A percentile compares a stretch with the other conserved stretches of the same genome.
Conservation (phyloP, 441 rosid species). For the Syzygium malaccense region DNA sequence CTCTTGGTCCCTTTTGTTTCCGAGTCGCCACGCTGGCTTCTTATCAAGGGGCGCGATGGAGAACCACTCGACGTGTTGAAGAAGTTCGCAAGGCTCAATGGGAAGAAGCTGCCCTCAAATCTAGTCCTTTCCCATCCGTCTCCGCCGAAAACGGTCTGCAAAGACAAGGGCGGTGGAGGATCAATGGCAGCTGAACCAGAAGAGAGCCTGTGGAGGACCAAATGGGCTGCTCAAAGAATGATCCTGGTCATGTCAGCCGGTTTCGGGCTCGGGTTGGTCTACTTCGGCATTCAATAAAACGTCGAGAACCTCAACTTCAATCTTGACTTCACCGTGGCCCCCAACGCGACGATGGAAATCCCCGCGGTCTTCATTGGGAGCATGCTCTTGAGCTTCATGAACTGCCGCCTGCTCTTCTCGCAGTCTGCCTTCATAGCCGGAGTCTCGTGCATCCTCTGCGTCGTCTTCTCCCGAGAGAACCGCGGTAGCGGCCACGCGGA, state of each 20-base stretch:
- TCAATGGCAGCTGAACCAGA: background rate
- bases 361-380: constrained; percentile 51
- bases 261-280: constrained; percentile 62
- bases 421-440: constrained; percentile 40
- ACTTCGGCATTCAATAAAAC: constrained; percentile 59
- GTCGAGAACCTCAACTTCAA: constrained; percentile 53
- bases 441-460: constrained; percentile 38
- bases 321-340: constrained; percentile 42
- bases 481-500: background rate
- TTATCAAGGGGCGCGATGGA: constrained; percentile 29
- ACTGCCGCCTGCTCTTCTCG: constrained; percentile 38
- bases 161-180: background rate
- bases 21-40: constrained; percentile 76
- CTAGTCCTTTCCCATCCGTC: constrained; percentile 26
- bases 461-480: constrained; percentile 23
- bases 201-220: constrained; percentile 47
- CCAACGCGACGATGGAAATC: constrained; percentile 64
- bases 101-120: constrained; percentile 37
- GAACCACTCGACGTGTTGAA: constrained; percentile 45
- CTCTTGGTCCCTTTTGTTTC: constrained; percentile 37
- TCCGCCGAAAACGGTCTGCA: background rate
- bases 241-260: constrained; percentile 43
- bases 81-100: constrained; percentile 33
- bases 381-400: constrained; percentile 30
- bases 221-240: constrained; percentile 57